Evolutionary conservation across 352 stramenopile genomes (phyloP).

Genomic region (Globisporangium radiosum): DNA sequence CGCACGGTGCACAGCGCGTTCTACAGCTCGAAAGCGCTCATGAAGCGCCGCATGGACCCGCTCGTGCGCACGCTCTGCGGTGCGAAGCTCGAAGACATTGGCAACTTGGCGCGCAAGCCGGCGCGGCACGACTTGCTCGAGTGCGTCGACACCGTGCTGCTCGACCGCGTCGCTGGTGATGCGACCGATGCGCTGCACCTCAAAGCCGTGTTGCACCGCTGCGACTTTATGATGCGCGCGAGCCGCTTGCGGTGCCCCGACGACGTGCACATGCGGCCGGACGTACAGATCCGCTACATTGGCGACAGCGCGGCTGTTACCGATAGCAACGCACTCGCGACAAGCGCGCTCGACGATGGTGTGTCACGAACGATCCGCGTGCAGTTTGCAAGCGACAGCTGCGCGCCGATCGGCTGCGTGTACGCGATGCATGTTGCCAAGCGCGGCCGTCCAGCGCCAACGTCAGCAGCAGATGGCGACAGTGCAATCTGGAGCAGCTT

Average conservation of each 20-base stretch:
- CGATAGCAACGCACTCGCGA: background rate
- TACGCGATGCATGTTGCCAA: constrained; percentile 30
- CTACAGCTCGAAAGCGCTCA: constrained; percentile 49
- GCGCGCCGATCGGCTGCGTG: constrained; percentile 23
- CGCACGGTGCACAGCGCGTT: constrained; percentile 62
- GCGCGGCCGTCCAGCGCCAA: background rate
- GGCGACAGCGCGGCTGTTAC: background rate
- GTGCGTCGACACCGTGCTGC: constrained; percentile 57
- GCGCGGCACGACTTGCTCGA: constrained; percentile 37
- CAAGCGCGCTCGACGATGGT: background rate
- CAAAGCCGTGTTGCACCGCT: constrained; percentile 57
- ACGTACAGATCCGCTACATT: constrained; percentile 37
- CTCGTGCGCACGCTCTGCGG: constrained; percentile 62
- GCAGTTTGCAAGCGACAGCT: constrained; percentile 28
- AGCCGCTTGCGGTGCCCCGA: constrained; percentile 58
- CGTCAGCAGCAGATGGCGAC: background rate
- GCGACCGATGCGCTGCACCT: constrained; percentile 25
- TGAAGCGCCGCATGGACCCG: constrained; percentile 70
- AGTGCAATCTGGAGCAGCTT: constrained; percentile 44
- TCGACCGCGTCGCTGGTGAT: constrained; percentile 30
- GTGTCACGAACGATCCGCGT: constrained; percentile 21
- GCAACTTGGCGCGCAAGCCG: constrained; percentile 34
- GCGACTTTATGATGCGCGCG: constrained; percentile 73
- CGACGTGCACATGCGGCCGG: constrained; percentile 38
- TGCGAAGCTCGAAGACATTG: constrained; percentile 58